Evolutionary conservation across 495 filamentous ascomycete species (phyloP).

Genomic region (Jackrogersella multiformis): DNA sequence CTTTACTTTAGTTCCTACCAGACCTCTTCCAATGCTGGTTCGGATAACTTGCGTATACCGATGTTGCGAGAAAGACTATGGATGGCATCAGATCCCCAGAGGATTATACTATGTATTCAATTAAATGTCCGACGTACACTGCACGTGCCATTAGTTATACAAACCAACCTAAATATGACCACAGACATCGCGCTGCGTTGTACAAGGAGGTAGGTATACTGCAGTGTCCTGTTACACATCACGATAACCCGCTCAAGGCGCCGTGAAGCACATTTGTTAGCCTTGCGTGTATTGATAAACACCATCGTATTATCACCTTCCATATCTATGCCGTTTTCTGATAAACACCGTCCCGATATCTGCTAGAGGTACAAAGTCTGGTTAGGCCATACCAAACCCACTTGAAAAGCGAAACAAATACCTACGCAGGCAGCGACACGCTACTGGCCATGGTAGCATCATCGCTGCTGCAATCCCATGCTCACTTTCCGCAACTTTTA

Average conservation of each 20-base stretch:
- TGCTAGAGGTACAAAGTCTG: slow-evolving; percentile 20
- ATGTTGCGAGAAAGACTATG: slow-evolving; percentile 27
- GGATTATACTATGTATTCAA: background rate
- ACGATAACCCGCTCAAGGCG: background rate
- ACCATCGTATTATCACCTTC: background rate
- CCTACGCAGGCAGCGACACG: background rate
- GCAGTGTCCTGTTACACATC: background rate
- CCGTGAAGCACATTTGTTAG: background rate
- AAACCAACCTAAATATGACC: background rate
- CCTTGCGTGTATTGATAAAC: background rate
- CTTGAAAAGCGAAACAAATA: slow-evolving; percentile 11
- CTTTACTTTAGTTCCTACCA: too few species aligned
- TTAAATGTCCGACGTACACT: background rate
- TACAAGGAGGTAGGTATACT: too few species aligned
- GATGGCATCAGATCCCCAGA: slow-evolving; percentile 21
- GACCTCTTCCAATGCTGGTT: too few species aligned
- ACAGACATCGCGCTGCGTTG: background rate
- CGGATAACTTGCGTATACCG: slow-evolving; percentile 5
- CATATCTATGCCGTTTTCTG: slow-evolving; percentile 5
- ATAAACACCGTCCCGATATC: slow-evolving; percentile 5
- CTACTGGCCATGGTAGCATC: background rate
- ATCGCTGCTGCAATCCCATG: background rate
- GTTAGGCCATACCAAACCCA: background rate
- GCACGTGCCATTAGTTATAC: too few species aligned
- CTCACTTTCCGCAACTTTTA: slow-evolving; percentile 6